A percentile compares a stretch with the other conserved stretches of the same genome.
These are phyloP conservation scores for Scutellaria minor DNA, from an alignment of 257 asterid genomes.

Conservation along the genomic window DNA sequence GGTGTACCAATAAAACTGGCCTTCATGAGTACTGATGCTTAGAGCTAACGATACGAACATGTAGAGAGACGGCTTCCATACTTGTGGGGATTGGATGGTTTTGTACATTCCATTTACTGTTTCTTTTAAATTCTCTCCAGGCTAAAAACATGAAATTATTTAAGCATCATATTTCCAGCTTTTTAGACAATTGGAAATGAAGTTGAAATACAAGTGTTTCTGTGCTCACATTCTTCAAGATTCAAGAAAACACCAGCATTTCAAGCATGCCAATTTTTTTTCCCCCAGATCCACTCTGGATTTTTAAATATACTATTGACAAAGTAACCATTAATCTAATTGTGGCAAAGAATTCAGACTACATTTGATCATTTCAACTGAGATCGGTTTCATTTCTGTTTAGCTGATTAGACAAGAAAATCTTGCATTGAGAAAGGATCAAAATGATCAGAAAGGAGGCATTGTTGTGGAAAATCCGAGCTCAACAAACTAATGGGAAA, in stretches of 20 bases:
- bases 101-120: constrained; percentile 58
- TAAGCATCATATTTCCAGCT: not conserved
- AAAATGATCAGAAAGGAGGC: not conserved
- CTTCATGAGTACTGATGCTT: constrained; percentile 74
- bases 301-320: not conserved
- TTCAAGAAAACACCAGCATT: not conserved
- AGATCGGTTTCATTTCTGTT: not conserved
- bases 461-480: not conserved
- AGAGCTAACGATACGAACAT: constrained; percentile 68
- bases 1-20: constrained; percentile 75
- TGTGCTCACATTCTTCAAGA: not conserved
- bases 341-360: not conserved
- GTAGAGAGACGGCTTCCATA: constrained; percentile 73
- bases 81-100: constrained; percentile 55
- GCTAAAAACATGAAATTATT: constrained; percentile 33
- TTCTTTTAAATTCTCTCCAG: constrained; percentile 44
- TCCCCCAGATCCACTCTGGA: not conserved
- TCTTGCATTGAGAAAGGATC: not conserved
- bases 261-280: too few species aligned
- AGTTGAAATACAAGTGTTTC: constrained; percentile 1
- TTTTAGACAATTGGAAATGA: not conserved
- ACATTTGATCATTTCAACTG: not conserved
- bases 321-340: not conserved
- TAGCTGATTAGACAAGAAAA: not conserved
- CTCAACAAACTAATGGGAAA: not conserved